phyloP scores from a whole-genome alignment of 2,329 filamentous ascomycete species.

The Didymella arachidicola region DNA sequence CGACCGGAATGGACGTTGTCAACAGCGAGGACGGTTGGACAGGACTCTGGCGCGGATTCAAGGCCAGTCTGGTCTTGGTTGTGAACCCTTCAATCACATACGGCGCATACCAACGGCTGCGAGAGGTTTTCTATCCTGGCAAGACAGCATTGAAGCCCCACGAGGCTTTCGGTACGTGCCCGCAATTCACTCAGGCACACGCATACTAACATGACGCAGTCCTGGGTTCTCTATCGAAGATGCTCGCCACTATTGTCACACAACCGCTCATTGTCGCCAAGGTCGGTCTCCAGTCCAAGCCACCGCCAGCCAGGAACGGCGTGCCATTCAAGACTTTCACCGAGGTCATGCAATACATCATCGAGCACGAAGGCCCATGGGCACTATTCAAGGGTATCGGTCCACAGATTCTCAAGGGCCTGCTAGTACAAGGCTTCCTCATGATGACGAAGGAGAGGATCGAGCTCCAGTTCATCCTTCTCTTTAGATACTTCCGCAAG shows the following conservation, averaged over 20 bases:
- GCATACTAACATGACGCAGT: slow-evolving; percentile 59
- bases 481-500: slow-evolving; percentile 81
- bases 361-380: slow-evolving; percentile 81
- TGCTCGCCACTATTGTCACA: slow-evolving; percentile 87
- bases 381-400: slow-evolving; percentile 97
- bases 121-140: slow-evolving; percentile 77
- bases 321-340: slow-evolving; percentile 93
- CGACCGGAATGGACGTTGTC: slow-evolving; percentile 87
- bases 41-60: slow-evolving; percentile 93
- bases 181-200: slow-evolving; percentile 1
- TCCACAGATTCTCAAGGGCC: slow-evolving; percentile 89
- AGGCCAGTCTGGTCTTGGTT: slow-evolving; percentile 93
- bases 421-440: slow-evolving; percentile 91
- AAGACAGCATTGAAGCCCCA: slow-evolving; percentile 77
- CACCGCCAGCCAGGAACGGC: slow-evolving; percentile 81
- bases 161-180: slow-evolving; percentile 86
- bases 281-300: slow-evolving; percentile 92
- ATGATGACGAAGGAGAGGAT: slow-evolving; percentile 99
- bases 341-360: slow-evolving; percentile 94
- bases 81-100: slow-evolving; percentile 98
- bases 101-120: slow-evolving; percentile 90
- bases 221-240: slow-evolving; percentile 90
- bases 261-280: slow-evolving; percentile 98
- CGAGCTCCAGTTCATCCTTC: slow-evolving; percentile 84
- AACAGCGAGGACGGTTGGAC: slow-evolving; percentile 87